A percentile compares a stretch with the other conserved stretches of the same genome.
Conservation (phyloP, 192 early-diverging fungal species). For the Rhizoclosmatium globosum region DNA sequence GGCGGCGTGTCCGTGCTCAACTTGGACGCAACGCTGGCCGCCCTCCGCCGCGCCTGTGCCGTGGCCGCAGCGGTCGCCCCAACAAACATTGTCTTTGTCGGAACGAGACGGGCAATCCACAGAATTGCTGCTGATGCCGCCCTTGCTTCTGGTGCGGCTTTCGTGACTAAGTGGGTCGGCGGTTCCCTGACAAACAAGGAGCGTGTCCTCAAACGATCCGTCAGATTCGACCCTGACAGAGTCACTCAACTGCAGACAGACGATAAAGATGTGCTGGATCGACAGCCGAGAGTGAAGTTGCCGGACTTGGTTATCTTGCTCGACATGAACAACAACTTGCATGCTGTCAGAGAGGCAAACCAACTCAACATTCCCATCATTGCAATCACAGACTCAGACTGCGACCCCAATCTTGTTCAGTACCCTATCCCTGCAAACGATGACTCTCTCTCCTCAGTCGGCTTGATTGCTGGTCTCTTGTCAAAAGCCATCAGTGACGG, state of each 20-base stretch:
- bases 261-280: slow-evolving; percentile 53
- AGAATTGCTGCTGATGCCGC: slow-evolving; percentile 81
- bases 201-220: slow-evolving; percentile 68
- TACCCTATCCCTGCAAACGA: slow-evolving; percentile 97
- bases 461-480: slow-evolving; percentile 83
- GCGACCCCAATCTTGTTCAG: slow-evolving; percentile 81
- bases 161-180: slow-evolving; percentile 84
- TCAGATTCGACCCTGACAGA: slow-evolving; percentile 56
- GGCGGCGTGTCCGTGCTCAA: slow-evolving; percentile 93
- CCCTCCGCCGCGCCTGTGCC: slow-evolving; percentile 81
- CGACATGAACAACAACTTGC: slow-evolving; percentile 82
- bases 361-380: slow-evolving; percentile 85
- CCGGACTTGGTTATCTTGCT: slow-evolving; percentile 87
- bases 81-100: slow-evolving; percentile 81
- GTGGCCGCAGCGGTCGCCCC: slow-evolving; percentile 71
- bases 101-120: slow-evolving; percentile 75
- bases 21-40: slow-evolving; percentile 86
- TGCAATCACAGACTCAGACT: slow-evolving; percentile 91
- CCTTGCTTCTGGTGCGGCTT: slow-evolving; percentile 75
- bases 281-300: slow-evolving; percentile 55
- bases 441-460: slow-evolving; percentile 80
- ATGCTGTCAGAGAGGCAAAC: slow-evolving; percentile 83
- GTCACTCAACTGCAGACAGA: slow-evolving; percentile 45
- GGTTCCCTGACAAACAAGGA: slow-evolving; percentile 88
- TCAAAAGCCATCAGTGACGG: slow-evolving; percentile 75